These are phyloP conservation scores for Suillus subluteus DNA, from an alignment of 768 basidiomycete species.

Conservation along the genomic window DNA sequence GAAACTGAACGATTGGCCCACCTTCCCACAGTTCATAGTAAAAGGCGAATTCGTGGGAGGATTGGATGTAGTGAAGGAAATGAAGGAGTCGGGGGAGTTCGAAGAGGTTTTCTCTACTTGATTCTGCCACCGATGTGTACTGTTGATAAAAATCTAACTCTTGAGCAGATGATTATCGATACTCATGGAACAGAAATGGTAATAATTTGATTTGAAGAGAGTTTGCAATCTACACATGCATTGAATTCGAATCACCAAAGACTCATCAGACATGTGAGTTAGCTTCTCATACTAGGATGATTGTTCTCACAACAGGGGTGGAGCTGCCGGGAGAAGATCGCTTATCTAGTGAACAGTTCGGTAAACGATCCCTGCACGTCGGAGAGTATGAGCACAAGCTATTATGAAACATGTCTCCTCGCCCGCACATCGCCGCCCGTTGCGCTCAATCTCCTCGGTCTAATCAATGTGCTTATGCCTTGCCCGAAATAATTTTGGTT, in stretches of 20 bases:
- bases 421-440: not conserved
- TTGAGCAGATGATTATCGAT: not conserved
- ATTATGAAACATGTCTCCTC: not conserved
- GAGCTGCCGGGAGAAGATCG: not conserved
- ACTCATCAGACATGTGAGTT: slow-evolving; percentile 1
- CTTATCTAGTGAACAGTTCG: not conserved
- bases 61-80: slow-evolving; percentile 89
- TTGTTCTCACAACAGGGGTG: slow-evolving; percentile 2
- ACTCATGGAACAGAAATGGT: not conserved
- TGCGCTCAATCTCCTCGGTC: not conserved
- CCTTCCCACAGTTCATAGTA: slow-evolving; percentile 83
- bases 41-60: slow-evolving; percentile 96
- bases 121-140: not conserved
- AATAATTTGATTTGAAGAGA: slow-evolving; percentile 5
- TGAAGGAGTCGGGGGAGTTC: slow-evolving; percentile 82
- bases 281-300: not conserved
- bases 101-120: slow-evolving; percentile 40
- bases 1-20: slow-evolving; percentile 88
- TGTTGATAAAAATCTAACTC: not conserved
- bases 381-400: not conserved
- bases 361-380: not conserved
- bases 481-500: slow-evolving; percentile 1
- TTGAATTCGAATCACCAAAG: not conserved
- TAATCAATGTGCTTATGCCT: not conserved
- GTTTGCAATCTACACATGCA: not conserved